Evolutionary conservation across 2,329 filamentous ascomycete species (phyloP).

Genomic region (Verticillium nonalfalfae): DNA sequence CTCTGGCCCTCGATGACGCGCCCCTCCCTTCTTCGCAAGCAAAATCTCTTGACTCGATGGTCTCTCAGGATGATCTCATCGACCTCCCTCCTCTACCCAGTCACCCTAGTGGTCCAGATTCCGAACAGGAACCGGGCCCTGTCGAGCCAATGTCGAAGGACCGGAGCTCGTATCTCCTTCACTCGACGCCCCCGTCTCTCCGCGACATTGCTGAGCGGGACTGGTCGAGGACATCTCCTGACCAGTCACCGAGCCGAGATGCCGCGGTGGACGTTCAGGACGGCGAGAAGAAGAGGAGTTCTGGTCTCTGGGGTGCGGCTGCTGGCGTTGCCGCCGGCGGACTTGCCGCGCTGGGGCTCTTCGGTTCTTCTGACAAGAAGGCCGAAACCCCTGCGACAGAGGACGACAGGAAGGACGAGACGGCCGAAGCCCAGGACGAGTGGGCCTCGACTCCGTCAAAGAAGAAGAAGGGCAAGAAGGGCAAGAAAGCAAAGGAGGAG

Average conservation of each 20-base stretch:
- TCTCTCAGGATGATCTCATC: not conserved
- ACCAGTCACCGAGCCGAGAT: slow-evolving; percentile 18
- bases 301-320: not conserved
- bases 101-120: slow-evolving; percentile 2
- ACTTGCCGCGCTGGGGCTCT: not conserved
- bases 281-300: slow-evolving; percentile 10
- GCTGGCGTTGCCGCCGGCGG: not conserved
- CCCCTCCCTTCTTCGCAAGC: slow-evolving; percentile 8
- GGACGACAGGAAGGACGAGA: not conserved
- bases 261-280: slow-evolving; percentile 17
- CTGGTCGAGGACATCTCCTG: slow-evolving; percentile 15
- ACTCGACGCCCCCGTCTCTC: slow-evolving; percentile 28
- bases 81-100: slow-evolving; percentile 10
- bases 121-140: slow-evolving; percentile 28
- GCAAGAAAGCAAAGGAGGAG: slow-evolving; percentile 10
- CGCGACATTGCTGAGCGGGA: slow-evolving; percentile 14
- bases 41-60: not conserved
- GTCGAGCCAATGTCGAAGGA: slow-evolving; percentile 34
- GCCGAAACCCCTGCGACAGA: not conserved
- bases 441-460: not conserved
- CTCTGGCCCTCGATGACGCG: slow-evolving; percentile 9
- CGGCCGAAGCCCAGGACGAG: not conserved
- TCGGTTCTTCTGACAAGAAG: not conserved
- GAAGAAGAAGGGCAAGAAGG: slow-evolving; percentile 7
- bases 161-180: slow-evolving; percentile 33